These are phyloP conservation scores for Chlamydomonas sphaeroides DNA, from an alignment of 139 green algal species.

Conservation along the genomic window DNA sequence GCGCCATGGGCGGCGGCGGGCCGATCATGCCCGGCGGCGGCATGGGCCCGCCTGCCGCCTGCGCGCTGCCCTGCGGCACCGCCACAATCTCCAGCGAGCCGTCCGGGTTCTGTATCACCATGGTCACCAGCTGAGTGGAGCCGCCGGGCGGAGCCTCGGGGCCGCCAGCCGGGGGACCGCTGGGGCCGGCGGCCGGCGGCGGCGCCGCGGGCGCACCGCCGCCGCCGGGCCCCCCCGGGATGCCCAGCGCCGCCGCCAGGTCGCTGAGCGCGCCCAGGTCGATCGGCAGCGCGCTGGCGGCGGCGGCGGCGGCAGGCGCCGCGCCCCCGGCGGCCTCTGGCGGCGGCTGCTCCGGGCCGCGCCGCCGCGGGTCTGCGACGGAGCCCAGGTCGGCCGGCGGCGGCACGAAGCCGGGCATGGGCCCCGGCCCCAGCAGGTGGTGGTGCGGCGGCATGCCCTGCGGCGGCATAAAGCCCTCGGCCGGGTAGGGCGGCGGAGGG, in stretches of 20 bases:
- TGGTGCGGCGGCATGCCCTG: no score
- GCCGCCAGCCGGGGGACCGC: not conserved
- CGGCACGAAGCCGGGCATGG: no score
- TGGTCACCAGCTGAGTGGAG: constrained; percentile 13
- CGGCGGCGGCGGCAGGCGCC: no score
- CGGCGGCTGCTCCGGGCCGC: no score
- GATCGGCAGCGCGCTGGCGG: not conserved
- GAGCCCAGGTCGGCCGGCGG: no score
- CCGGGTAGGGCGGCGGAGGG: no score
- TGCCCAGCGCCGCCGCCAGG: constrained; percentile 28
- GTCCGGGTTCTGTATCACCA: constrained; percentile 39
- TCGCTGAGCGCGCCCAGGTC: constrained; percentile 32
- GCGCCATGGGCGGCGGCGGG: no score
- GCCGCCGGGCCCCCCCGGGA: not conserved
- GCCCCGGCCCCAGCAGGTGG: no score
- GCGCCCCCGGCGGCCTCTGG: no score
- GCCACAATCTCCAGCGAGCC: constrained; percentile 23
- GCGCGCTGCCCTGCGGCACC: not conserved
- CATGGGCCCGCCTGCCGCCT: no score
- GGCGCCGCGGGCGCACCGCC: not conserved
- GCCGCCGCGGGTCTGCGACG: not conserved
- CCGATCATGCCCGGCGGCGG: no score
- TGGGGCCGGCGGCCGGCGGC: not conserved
- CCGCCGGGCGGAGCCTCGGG: not conserved
- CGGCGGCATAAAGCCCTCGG: no score